Conservation (phyloP, 371 early-diverging fungal species). For the Fennellomyces sp. region DNA sequence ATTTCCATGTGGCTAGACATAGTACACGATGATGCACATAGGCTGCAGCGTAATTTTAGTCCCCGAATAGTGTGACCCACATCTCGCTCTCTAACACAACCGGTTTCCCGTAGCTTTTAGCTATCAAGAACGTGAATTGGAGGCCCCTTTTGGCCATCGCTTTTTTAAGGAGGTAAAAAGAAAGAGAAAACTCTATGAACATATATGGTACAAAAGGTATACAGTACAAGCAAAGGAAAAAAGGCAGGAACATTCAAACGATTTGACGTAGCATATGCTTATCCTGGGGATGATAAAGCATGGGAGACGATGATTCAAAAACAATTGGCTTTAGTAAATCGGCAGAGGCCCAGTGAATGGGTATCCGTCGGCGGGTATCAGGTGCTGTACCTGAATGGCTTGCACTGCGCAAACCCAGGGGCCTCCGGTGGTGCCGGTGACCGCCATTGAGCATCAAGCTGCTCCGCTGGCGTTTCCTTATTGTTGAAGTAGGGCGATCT, state of each 20-base stretch:
- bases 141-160: neutral
- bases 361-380: neutral
- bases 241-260: neutral
- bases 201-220: neutral
- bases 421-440: neutral
- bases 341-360: neutral
- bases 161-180: neutral
- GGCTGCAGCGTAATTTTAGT: too few species aligned
- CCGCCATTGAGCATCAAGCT: neutral
- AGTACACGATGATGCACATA: too few species aligned
- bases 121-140: neutral
- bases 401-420: conserved; percentile 3
- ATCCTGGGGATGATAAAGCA: neutral
- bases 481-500: conserved; percentile 1
- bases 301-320: neutral
- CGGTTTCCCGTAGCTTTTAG: too few species aligned
- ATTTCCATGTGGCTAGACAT: too few species aligned
- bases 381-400: conserved; percentile 6
- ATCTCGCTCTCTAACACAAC: neutral
- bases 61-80: too few species aligned
- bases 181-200: neutral
- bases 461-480: conserved; percentile 8
- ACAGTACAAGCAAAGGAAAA: neutral
- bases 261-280: neutral
- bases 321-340: neutral